These are phyloP conservation scores for Anthracocystis panici-leucophaei DNA, from an alignment of 1,284 basidiomycete genomes.

Conservation along the genomic window DNA sequence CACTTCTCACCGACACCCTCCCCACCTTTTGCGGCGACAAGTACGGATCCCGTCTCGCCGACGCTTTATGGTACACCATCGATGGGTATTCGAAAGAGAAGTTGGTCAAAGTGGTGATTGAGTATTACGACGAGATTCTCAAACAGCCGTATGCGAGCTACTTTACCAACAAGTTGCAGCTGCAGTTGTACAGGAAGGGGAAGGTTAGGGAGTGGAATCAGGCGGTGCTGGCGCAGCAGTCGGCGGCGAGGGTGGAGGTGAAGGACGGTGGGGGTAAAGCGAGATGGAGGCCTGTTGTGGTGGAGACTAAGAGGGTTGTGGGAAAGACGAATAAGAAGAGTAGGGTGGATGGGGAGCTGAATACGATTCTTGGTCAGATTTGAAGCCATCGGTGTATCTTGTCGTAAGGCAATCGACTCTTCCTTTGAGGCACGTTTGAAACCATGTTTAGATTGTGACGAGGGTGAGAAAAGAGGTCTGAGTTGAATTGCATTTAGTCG, in stretches of 20 bases:
- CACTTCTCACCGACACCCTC: slow-evolving; percentile 34
- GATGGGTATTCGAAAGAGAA: slow-evolving; percentile 58
- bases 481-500: slow-evolving; percentile 9
- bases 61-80: slow-evolving; percentile 55
- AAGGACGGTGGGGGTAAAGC: background rate
- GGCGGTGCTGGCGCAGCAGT: slow-evolving; percentile 20
- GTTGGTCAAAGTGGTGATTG: slow-evolving; percentile 36
- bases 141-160: slow-evolving; percentile 56
- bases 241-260: background rate
- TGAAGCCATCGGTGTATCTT: background rate
- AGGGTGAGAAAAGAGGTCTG: background rate
- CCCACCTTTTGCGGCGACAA: slow-evolving; percentile 54
- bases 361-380: slow-evolving; percentile 47
- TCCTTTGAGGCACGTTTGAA: too few species aligned
- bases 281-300: slow-evolving; percentile 18
- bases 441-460: background rate
- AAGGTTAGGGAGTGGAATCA: slow-evolving; percentile 56
- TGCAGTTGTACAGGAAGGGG: slow-evolving; percentile 59
- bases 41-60: slow-evolving; percentile 65
- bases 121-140: slow-evolving; percentile 50
- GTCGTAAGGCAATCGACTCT: too few species aligned
- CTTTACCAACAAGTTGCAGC: slow-evolving; percentile 60
- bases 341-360: slow-evolving; percentile 49
- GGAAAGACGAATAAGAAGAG: slow-evolving; percentile 22
- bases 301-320: slow-evolving; percentile 18